Evolutionary conservation across 2,329 filamentous ascomycete genomes (phyloP).

Genomic region (Tolypocladium album): DNA sequence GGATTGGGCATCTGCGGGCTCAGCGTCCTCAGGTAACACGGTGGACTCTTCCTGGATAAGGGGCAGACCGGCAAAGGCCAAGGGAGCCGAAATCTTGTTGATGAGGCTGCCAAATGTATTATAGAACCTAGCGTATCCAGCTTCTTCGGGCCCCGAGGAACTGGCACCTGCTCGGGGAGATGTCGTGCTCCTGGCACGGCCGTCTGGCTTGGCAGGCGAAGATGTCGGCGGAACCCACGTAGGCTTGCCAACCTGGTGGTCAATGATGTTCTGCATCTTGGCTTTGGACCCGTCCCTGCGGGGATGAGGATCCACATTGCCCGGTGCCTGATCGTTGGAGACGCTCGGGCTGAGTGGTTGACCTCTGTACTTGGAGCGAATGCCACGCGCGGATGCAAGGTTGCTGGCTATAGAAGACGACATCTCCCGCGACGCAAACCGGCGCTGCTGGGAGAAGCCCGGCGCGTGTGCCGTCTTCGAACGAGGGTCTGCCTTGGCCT

Average conservation of each 20-base stretch:
- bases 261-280: constrained; percentile 47
- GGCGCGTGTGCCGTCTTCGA: constrained; percentile 16
- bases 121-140: constrained; percentile 85
- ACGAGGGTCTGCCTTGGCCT: constrained; percentile 13
- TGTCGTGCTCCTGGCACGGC: constrained; percentile 8
- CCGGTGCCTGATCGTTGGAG: constrained; percentile 63
- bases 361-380: constrained; percentile 52
- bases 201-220: constrained; percentile 9
- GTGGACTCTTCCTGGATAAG: constrained; percentile 45
- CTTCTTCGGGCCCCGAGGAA: constrained; percentile 40
- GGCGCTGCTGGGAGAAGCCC: constrained; percentile 29
- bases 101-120: constrained; percentile 83
- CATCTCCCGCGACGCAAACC: constrained; percentile 53
- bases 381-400: constrained; percentile 75
- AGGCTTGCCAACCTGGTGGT: constrained; percentile 39
- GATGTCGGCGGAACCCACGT: constrained; percentile 37
- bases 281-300: constrained; percentile 37
- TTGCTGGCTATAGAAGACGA: constrained; percentile 83
- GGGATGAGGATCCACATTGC: constrained; percentile 51
- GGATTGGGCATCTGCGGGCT: constrained; percentile 24
- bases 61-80: constrained; percentile 88
- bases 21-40: constrained; percentile 7
- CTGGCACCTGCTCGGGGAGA: constrained; percentile 15
- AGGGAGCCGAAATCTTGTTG: constrained; percentile 75
- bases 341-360: constrained; percentile 62